Evolutionary conservation across 768 basidiomycete genomes (phyloP), one percentile per base, ranked within the genome.

Genomic region (Rhodotorula babjevae): DNA sequence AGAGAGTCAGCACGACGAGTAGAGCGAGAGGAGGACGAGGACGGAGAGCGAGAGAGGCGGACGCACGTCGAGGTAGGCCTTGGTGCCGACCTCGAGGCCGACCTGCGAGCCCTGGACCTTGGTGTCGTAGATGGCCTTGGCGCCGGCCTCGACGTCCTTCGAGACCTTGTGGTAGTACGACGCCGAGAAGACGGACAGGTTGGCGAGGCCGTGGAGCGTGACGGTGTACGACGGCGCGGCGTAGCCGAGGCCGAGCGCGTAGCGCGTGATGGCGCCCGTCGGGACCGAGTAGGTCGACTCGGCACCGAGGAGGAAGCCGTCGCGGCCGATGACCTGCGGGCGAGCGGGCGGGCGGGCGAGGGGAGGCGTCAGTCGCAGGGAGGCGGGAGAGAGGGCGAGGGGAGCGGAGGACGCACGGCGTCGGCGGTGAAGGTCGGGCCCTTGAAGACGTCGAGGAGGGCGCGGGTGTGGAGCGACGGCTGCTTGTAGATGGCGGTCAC

Each of bases 111-210:
- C 87, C 76, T 93, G 90, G 68, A 89, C 85, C 85, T 95, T 95
- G 83, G 89, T 86, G 84, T 97, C 93, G 82, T 95, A 99, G 82
- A 95, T 86, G 50, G 94, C 95, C 76, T 93, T 93, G 76, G 93
- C 93, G 81, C 92, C 92, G 72, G 92, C 93, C 84, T 95, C 93
- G 63, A 94, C 92, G 79, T 93, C 92, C 71, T 85, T 82, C 82
- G 85, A 90, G 81, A 96, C 93, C 73, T 90, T 90, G 87, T 99
- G 96, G 86, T 97, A 98, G 87, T 98, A 99, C 82, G 90, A 91
- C 71, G 95, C 96, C 65, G 90, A 85, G 85, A 93, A 97, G 79
- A 88, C 89, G 81, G 88, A 90, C 82, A 96, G 83, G 87, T 96
- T 98, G 85, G 91, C 90, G 80, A 97, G 87, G 76, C 90, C 92